These are phyloP conservation scores for Cucurbita maxima DNA, from an alignment of 306 rosid species.

Conservation along the genomic window DNA sequence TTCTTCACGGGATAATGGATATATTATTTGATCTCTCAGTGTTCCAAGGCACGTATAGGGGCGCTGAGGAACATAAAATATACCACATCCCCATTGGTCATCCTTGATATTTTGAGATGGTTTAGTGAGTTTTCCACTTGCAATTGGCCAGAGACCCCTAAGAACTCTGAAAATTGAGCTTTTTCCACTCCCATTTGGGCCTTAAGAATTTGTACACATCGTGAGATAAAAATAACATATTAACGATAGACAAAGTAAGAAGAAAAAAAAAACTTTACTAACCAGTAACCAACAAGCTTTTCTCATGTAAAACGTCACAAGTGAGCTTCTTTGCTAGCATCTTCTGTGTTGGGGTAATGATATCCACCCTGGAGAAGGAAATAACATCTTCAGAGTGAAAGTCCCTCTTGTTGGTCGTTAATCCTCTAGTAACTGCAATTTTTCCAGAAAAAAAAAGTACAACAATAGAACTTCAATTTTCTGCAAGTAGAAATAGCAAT, in stretches of 20 bases:
- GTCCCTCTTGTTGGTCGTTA: conserved; percentile 25
- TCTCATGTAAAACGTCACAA: conserved; percentile 53
- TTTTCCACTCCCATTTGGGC: conserved; percentile 99
- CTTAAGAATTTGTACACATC: conserved; percentile 20
- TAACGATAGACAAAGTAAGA: not conserved
- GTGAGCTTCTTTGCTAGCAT: conserved; percentile 78
- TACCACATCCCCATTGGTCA: conserved; percentile 49
- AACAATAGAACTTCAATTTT: not conserved
- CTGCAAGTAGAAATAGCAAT: not conserved
- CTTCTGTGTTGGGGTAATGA: conserved; percentile 79
- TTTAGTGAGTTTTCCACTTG: conserved; percentile 54
- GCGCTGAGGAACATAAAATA: conserved; percentile 94
- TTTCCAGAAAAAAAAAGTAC: conserved; percentile 21
- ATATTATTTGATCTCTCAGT: conserved; percentile 92
- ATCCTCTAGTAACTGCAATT: conserved; percentile 17
- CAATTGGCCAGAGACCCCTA: conserved; percentile 87
- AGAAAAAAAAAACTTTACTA: conserved; percentile 14
- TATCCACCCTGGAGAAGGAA: conserved; percentile 68
- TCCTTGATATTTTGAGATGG: conserved; percentile 41
- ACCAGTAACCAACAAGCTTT: conserved; percentile 95
- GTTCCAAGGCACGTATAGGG: conserved; percentile 96
- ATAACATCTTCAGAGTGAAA: conserved; percentile 40
- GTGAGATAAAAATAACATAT: conserved; percentile 5
- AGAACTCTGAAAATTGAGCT: conserved; percentile 96
- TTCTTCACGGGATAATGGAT: conserved; percentile 77